phyloP scores from a whole-genome alignment of 2,329 filamentous ascomycete species.

The Hypoxylon sp. region DNA sequence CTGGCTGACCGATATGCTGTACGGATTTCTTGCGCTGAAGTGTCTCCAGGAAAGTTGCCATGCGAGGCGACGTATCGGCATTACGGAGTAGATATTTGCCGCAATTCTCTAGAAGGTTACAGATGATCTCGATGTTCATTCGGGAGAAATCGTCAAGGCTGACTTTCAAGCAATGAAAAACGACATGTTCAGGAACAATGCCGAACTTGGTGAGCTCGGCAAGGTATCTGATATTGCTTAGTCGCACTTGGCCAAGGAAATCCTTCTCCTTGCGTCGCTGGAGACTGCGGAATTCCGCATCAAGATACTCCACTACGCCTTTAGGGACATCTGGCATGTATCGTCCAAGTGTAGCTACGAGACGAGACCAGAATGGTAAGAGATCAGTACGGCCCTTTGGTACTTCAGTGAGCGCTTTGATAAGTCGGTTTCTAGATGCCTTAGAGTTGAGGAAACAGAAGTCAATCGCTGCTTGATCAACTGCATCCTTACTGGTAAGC shows the following conservation, averaged over 20 bases:
- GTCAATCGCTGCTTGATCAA: conserved; percentile 93
- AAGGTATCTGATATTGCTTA: conserved; percentile 96
- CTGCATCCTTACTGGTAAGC: conserved; percentile 88
- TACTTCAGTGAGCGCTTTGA: conserved; percentile 94
- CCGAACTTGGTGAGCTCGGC: conserved; percentile 98
- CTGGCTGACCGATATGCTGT: conserved; percentile 94
- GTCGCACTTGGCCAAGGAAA: conserved; percentile 92
- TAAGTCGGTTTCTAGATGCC: conserved; percentile 91
- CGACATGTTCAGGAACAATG: conserved; percentile 97
- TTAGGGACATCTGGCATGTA: conserved; percentile 97
- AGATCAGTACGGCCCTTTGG: conserved; percentile 95
- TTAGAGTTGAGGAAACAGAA: conserved; percentile 99
- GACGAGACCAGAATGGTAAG: conserved; percentile 89
- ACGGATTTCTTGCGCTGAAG: conserved; percentile 96
- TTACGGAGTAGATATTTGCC: conserved; percentile 94
- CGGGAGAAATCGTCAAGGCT: conserved; percentile 97
- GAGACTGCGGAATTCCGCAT: conserved; percentile 96
- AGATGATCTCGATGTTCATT: conserved; percentile 99
- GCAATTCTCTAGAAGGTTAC: conserved; percentile 95
- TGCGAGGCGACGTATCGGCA: conserved; percentile 91
- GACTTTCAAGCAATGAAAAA: conserved; percentile 98
- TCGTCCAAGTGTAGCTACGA: conserved; percentile 92
- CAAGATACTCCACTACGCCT: conserved; percentile 89
- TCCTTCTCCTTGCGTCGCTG: conserved; percentile 98
- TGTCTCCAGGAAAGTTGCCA: conserved; percentile 94